Evolutionary conservation across 345 rosid genomes (phyloP), one percentile per base, ranked within the genome.

Genomic region (Melastoma malabathricum): DNA sequence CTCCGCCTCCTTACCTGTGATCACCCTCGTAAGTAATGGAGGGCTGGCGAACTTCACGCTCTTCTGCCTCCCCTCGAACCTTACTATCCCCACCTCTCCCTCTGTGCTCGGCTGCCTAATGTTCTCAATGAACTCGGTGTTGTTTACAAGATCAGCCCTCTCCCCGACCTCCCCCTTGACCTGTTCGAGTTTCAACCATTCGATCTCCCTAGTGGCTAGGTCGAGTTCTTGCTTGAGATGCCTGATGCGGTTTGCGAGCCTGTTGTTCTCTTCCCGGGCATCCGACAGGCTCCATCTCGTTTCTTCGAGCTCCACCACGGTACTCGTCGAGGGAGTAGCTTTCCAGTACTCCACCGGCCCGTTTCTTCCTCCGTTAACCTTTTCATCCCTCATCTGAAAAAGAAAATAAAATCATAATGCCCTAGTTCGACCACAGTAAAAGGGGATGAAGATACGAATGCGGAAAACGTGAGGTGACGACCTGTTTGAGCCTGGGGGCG

Each of bases 291-390:
- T 68, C 46, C 61, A 54, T 59, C 74, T 82, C 47, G 76, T 78
- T 39, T 79, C 74, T 56, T 72, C 78, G 6, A 85, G 84, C 75
- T 85, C 86, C 2, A 61, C 58, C 56, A 50, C 68, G 15, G 75
- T 10, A 29, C 38, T 1, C 38, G 6, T 1, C 38, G 6, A 29
- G 38, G n/a, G 41, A 19, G 67, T 60, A 47, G 55, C 63, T 14
- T 68, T 31, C 63, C 48, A 62, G 15, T 79, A 63, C 6, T 53
- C 70, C n/a, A 39, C 60, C 12, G 52, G 58, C 18, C 39, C 47
- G 10, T 34, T 27, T 10, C 29, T 71, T 53, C 58, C 63, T 25
- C 25, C 50, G 22, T 10, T 29, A 29, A 29, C 38, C 9, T 54
- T 64, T 66, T 48, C 59, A 9, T 55, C 57, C 18, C 56, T 47